Evolutionary conservation across 192 early-diverging fungal species (phyloP), one percentile per base, ranked within the genome.

Genomic region (Phycomyces nitens): DNA sequence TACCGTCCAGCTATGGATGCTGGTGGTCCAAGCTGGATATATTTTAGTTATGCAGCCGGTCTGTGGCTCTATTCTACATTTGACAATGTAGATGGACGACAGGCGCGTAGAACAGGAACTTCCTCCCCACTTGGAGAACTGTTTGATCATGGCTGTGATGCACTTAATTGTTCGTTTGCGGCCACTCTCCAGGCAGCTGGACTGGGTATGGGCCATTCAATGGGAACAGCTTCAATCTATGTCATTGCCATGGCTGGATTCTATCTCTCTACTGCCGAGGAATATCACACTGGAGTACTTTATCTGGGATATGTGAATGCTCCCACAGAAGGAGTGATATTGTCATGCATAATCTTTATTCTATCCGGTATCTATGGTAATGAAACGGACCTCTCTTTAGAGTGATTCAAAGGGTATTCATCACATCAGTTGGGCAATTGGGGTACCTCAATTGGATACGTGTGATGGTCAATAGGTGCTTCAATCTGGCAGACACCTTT

Each of bases 81-180:
- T 62, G 95, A 97, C 66, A 90, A 90, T 44, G 89, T 97, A 65
- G 95, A 97, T 62, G 95, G 95, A 18, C 94, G 94, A 73, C 95
- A 97, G 71, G 95, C 95, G 16, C 80, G 95, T 44, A 79, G 92
- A 56, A 96, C 94, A 49, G 89, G 89, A 52, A 87, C 92, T 7
- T 86, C 86, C 0, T 88, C 90, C 26, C 95, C 95, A 16, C 69
- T 97, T 62, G 95, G 95, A 22, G 95, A 97, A 77, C 75, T 97
- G 43, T 97, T 97, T 80, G 95, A 97, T 71, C 95, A 97, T 62
- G 91, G 94, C 34, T 92, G 59, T 39, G 53, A 61, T 47, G 68
- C 63, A 52, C 44, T 74, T 7, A 69, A 69, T 56, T 73, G 56
- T 40, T 72, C 66, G 0, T 75, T 75, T 62, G 67, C 63, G 0